Percentiles rank a stretch among this genome's conserved stretches.
Conservation (phyloP, 345 rosid genomes). For the Toxicodendron radicans region DNA sequence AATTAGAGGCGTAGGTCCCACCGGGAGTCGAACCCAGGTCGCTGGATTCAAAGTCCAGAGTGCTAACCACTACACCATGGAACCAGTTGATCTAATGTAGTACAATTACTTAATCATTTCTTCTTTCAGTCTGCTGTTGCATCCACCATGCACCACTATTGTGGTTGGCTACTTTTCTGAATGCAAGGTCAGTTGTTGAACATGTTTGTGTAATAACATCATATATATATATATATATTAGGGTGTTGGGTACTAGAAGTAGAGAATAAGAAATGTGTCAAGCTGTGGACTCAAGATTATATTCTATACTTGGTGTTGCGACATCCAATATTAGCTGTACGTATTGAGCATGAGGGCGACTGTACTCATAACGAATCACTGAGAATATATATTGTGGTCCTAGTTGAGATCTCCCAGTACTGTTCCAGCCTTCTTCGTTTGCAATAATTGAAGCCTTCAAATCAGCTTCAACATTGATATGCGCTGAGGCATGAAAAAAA, state of each 20-base stretch:
- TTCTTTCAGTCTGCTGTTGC: not conserved
- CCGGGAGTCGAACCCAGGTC: constrained; percentile 98
- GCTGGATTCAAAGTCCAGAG: constrained; percentile 95
- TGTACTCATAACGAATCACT: constrained; percentile 5
- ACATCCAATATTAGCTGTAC: constrained; percentile 18
- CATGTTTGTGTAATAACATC: no score
- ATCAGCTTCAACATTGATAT: no score
- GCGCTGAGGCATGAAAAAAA: no score
- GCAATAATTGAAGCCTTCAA: not conserved
- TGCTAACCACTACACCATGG: constrained; percentile 19
- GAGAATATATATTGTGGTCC: constrained; percentile 24
- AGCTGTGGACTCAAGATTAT: not conserved
- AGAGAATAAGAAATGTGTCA: not conserved
- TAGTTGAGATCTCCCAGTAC: not conserved
- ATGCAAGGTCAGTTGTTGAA: no score
- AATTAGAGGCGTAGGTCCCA: constrained; percentile 47
- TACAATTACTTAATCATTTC: not conserved
- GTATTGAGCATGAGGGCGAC: constrained; percentile 22
- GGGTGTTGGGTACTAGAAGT: not conserved
- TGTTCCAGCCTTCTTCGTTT: no score
- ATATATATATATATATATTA: no score
- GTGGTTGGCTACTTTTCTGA: no score
- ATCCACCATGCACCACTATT: no score
- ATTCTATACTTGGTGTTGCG: constrained; percentile 8
- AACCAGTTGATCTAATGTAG: not conserved